These are phyloP conservation scores for Nemania diffusa DNA, from an alignment of 2,329 filamentous ascomycete genomes.

Conservation along the genomic window DNA sequence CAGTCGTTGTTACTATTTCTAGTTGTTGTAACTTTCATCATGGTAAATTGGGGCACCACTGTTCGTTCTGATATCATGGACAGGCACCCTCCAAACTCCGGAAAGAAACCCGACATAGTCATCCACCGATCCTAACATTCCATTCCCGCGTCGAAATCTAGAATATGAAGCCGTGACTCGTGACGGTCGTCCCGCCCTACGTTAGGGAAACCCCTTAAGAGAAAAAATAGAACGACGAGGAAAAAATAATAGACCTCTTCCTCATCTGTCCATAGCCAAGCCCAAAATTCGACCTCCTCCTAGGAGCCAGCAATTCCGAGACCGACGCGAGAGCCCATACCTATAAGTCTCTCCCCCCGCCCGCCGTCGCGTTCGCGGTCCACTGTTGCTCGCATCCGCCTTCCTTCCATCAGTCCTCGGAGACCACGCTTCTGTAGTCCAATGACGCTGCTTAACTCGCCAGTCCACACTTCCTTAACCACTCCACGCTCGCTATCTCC, in stretches of 20 bases:
- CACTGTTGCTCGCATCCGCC: constrained; percentile 69
- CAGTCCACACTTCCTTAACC: constrained; percentile 78
- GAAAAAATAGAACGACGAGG: constrained; percentile 4
- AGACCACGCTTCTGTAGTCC: constrained; percentile 94
- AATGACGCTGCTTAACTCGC: constrained; percentile 87
- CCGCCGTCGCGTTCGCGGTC: constrained; percentile 48
- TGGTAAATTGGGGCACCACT: background rate
- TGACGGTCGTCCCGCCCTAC: constrained; percentile 21
- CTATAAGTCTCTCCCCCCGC: constrained; percentile 41
- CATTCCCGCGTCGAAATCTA: constrained; percentile 32
- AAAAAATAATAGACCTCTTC: constrained; percentile 16
- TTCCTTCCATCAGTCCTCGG: constrained; percentile 92
- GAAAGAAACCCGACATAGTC: constrained; percentile 15
- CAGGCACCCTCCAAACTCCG: constrained; percentile 14
- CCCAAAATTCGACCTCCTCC: constrained; percentile 36
- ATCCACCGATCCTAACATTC: constrained; percentile 20
- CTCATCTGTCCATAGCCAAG: constrained; percentile 23
- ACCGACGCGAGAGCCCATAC: constrained; percentile 54
- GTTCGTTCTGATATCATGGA: constrained; percentile 9
- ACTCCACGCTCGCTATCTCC: constrained; percentile 53
- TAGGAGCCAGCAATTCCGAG: constrained; percentile 64
- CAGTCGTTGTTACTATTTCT: background rate
- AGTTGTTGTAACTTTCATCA: background rate
- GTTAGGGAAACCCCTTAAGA: background rate
- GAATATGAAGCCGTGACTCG: constrained; percentile 27